Percentiles rank a stretch among this genome's conserved stretches.
Conservation (phyloP, 2,329 filamentous ascomycete genomes). For the Pyrenophora tritici-repentis region DNA sequence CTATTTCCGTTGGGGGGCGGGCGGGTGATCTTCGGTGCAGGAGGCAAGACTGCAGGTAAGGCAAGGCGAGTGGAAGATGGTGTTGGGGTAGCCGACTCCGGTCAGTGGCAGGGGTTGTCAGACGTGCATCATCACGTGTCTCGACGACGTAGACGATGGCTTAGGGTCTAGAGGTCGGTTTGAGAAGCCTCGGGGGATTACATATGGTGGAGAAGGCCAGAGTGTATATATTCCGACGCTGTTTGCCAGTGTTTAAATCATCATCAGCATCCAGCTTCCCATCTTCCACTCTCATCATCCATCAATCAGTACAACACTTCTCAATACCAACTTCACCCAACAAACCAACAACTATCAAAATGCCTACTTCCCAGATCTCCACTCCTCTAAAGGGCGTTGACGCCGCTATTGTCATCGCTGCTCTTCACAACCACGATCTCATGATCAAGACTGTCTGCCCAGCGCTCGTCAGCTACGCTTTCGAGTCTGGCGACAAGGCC, state of each 20-base stretch:
- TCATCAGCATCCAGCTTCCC: too few species aligned
- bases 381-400: constrained; percentile 39
- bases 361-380: constrained; percentile 47
- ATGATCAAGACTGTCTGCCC: constrained; percentile 49
- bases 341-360: constrained; percentile 19
- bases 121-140: too few species aligned
- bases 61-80: constrained; percentile 9
- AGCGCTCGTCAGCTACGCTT: constrained; percentile 39
- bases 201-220: too few species aligned
- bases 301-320: not conserved
- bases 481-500: constrained; percentile 40
- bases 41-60: constrained; percentile 5
- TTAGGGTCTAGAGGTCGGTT: not conserved
- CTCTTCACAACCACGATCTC: constrained; percentile 48
- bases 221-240: too few species aligned
- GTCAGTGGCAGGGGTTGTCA: too few species aligned
- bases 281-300: not conserved
- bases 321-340: not conserved
- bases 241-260: not conserved
- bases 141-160: too few species aligned
- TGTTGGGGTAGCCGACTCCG: too few species aligned
- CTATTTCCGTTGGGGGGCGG: constrained; percentile 14
- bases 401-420: constrained; percentile 35
- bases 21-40: constrained; percentile 8
- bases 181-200: not conserved